Conservation (phyloP, 768 basidiomycete genomes). For the Kwoniella sp. region DNA sequence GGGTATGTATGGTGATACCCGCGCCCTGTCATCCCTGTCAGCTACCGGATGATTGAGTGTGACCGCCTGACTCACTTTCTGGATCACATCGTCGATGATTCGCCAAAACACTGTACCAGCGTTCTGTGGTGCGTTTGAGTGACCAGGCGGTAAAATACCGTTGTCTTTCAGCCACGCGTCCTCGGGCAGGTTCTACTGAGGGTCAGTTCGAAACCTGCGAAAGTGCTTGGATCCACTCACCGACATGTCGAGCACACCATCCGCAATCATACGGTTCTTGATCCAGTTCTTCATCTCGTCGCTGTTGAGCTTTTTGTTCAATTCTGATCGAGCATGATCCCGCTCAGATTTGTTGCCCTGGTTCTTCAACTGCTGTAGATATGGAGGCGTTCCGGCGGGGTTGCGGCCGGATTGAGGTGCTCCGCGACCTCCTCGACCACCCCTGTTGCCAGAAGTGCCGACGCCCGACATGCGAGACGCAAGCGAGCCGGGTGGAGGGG, state of each 20-base stretch:
- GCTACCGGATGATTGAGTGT: background rate
- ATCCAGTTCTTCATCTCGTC: conserved; percentile 41
- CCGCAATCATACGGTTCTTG: conserved; percentile 13
- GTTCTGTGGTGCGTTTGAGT: conserved; percentile 57
- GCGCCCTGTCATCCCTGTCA: too few relatives aligned
- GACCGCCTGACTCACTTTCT: conserved; percentile 22
- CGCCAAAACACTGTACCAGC: conserved; percentile 79
- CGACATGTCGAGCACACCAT: conserved; percentile 36
- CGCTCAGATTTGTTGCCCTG: conserved; percentile 13
- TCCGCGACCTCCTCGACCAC: conserved; percentile 1
- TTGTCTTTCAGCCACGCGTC: conserved; percentile 72
- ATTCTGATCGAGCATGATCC: conserved; percentile 11
- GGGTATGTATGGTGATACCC: conserved; percentile 55
- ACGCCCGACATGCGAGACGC: background rate
- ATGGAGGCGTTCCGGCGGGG: conserved; percentile 11
- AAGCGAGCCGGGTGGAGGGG: conserved; percentile 1
- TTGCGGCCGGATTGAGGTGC: conserved; percentile 1
- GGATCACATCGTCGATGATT: conserved; percentile 29
- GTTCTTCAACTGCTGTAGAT: conserved; percentile 4
- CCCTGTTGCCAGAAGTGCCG: background rate
- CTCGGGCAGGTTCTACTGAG: conserved; percentile 57
- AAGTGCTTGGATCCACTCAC: conserved; percentile 26
- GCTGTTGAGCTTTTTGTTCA: conserved; percentile 24
- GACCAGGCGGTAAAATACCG: conserved; percentile 67
- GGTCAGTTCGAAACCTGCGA: too few relatives aligned